A percentile compares a stretch with the other conserved stretches of the same genome.
phyloP scores from a whole-genome alignment of 129 eudicot species.

The Centaurea solstitialis region DNA sequence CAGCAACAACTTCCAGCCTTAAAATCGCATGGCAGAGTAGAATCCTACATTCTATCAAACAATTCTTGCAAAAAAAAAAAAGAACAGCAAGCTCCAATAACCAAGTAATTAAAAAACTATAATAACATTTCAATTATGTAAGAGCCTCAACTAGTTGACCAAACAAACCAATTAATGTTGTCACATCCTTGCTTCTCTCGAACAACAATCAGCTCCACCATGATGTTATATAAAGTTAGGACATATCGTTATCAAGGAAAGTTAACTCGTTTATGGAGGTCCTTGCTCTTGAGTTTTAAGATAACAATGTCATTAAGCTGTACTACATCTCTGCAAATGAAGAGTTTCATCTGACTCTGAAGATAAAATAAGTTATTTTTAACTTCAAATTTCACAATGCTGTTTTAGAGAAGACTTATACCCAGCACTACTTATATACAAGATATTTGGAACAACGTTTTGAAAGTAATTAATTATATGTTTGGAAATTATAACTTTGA shows the following conservation, averaged over 20 bases:
- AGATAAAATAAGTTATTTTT: background rate
- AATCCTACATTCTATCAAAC: background rate
- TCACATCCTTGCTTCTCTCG: slow-evolving; percentile 8
- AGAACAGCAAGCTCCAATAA: background rate
- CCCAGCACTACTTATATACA: background rate
- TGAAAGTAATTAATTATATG: background rate
- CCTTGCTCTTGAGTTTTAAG: background rate
- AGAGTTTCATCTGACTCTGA: background rate
- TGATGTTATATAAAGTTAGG: background rate
- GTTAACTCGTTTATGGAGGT: background rate
- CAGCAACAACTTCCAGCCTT: slow-evolving; percentile 11
- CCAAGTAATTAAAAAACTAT: slow-evolving; percentile 2
- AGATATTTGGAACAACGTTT: background rate
- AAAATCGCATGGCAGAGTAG: slow-evolving; percentile 1
- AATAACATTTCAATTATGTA: background rate
- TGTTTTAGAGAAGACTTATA: background rate
- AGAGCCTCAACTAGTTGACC: slow-evolving; percentile 11
- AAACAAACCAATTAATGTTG: background rate
- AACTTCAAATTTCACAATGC: background rate
- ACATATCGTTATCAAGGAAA: background rate
- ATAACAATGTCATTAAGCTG: background rate
- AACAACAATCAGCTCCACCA: background rate
- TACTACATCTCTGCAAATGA: background rate
- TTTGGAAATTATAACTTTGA: background rate
- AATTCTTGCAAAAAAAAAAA: background rate